Conservation (phyloP, 306 rosid species). For the Ormosia emarginata region DNA sequence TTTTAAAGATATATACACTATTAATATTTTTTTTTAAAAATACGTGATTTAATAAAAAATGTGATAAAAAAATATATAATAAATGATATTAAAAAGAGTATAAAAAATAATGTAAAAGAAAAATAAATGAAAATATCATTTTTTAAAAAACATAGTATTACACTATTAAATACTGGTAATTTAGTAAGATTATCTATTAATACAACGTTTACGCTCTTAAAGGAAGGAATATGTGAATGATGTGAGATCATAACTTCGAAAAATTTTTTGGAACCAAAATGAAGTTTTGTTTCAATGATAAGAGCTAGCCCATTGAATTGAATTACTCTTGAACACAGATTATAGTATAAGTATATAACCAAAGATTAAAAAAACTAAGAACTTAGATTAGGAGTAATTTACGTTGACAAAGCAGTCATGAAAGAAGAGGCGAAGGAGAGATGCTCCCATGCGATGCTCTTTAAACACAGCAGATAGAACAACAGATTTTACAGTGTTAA, state of each 20-base stretch:
- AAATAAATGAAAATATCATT: too few relatives aligned
- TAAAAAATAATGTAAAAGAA: too few relatives aligned
- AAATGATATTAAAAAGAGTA: too few relatives aligned
- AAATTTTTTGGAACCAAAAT: background rate
- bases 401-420: conserved; percentile 93
- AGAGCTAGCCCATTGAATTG: background rate
- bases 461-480: conserved; percentile 52
- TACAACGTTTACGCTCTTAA: background rate
- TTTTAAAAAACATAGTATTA: background rate
- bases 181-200: background rate
- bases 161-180: background rate
- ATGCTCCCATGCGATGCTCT: conserved; percentile 68
- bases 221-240: background rate
- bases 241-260: background rate
- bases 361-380: background rate
- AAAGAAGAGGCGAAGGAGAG: conserved; percentile 73
- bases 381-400: background rate
- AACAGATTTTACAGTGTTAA: conserved; percentile 25
- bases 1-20: too few relatives aligned
- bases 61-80: too few relatives aligned
- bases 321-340: background rate
- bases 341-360: background rate
- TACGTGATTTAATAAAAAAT: too few relatives aligned
- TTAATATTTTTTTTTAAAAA: too few relatives aligned
- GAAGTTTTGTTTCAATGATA: background rate